Conservation (phyloP, 192 early-diverging fungal species). For the Podila clonocystis region DNA sequence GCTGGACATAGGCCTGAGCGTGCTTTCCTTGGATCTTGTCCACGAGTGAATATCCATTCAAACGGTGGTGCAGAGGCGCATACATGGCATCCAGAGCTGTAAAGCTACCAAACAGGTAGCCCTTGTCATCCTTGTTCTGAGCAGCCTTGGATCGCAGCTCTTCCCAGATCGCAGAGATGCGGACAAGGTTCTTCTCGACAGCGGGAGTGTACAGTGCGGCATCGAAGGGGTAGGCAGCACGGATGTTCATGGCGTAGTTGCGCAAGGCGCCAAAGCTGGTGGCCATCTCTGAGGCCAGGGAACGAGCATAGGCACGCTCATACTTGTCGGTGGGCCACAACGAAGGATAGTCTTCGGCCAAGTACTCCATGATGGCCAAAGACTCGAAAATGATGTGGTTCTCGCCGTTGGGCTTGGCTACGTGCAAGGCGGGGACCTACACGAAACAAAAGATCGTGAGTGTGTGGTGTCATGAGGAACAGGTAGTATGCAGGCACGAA, state of each 20-base stretch:
- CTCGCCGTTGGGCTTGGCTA: conserved; percentile 13
- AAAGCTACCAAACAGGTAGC: conserved; percentile 51
- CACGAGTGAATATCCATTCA: conserved; percentile 14
- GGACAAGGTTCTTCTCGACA: conserved; percentile 15
- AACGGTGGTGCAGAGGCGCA: conserved; percentile 38
- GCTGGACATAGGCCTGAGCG: conserved; percentile 30
- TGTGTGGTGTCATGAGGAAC: too few species aligned
- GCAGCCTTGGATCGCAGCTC: conserved; percentile 39
- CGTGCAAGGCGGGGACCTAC: conserved; percentile 34
- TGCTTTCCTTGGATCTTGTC: conserved; percentile 26
- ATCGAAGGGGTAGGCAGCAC: conserved; percentile 15
- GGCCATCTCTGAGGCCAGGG: conserved; percentile 48
- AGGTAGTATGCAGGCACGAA: too few species aligned
- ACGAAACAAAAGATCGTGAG: too few species aligned
- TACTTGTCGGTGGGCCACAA: conserved; percentile 44
- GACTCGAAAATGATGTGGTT: conserved; percentile 47
- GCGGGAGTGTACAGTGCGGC: conserved; percentile 17
- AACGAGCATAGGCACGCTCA: conserved; percentile 50
- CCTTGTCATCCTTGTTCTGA: conserved; percentile 29
- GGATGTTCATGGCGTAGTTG: conserved; percentile 49
- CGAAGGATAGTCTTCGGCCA: conserved; percentile 48
- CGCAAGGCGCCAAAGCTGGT: conserved; percentile 30
- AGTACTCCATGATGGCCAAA: conserved; percentile 47
- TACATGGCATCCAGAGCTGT: conserved; percentile 55
- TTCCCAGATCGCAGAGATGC: conserved; percentile 41